A percentile compares a stretch with the other conserved stretches of the same genome.
These are phyloP conservation scores for Amphicarpaea edgeworthii DNA, from an alignment of 306 rosid species.

Conservation along the genomic window DNA sequence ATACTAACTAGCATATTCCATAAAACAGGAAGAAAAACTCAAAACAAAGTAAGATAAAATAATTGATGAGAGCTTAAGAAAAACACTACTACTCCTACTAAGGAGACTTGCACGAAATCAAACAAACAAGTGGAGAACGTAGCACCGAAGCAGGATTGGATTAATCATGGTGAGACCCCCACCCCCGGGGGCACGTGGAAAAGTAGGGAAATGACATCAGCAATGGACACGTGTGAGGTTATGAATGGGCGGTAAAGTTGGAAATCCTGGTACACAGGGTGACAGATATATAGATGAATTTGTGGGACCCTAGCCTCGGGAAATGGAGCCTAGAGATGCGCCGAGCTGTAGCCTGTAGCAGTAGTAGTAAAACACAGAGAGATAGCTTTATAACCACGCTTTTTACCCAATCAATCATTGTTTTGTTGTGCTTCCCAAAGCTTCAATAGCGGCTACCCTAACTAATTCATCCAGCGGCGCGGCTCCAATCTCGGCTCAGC, in stretches of 20 bases:
- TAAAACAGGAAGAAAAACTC: background rate
- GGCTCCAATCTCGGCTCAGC: constrained; percentile 17
- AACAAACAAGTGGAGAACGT: constrained; percentile 38
- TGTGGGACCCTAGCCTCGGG: no score
- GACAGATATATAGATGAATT: background rate
- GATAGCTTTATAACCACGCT: constrained; percentile 49
- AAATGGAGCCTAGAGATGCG: constrained; percentile 44
- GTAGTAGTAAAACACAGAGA: constrained; percentile 36
- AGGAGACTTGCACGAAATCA: constrained; percentile 51
- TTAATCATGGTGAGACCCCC: no score
- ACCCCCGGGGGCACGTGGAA: constrained; percentile 37
- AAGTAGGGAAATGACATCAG: background rate
- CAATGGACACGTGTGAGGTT: background rate
- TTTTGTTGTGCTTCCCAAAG: background rate
- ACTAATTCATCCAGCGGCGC: background rate
- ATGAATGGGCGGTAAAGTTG: constrained; percentile 23
- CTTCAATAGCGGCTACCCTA: background rate
- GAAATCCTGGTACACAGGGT: constrained; percentile 2
- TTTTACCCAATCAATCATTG: constrained; percentile 47
- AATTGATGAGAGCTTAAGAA: background rate
- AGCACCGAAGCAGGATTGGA: background rate
- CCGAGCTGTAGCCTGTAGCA: no score
- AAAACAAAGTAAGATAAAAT: constrained; percentile 5
- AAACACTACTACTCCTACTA: background rate
- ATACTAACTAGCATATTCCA: constrained; percentile 25